Conservation (phyloP, 495 filamentous ascomycete genomes). For the Penicillium crystallinum region DNA sequence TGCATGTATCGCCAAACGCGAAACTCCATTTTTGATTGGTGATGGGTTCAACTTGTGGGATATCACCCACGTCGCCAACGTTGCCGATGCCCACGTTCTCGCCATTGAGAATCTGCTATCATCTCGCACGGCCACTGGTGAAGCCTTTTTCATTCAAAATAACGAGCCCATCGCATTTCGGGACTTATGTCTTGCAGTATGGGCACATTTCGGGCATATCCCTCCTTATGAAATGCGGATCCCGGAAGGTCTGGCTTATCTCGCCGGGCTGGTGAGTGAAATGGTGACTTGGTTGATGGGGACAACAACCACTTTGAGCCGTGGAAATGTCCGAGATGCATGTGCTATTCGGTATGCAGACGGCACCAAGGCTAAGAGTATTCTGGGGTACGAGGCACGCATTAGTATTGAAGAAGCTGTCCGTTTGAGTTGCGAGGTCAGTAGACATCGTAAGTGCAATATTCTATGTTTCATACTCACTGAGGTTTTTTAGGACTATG, state of each 20-base stretch:
- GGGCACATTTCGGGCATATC: conserved; percentile 54
- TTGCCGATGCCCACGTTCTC: conserved; percentile 58
- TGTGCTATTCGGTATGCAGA: conserved; percentile 50
- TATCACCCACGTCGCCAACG: conserved; percentile 56
- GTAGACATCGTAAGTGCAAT: conserved; percentile 6
- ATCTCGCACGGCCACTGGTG: conserved; percentile 51
- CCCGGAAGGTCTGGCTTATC: conserved; percentile 46
- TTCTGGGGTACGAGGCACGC: conserved; percentile 55
- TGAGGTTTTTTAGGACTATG: conserved; percentile 29
- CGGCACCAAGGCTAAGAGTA: conserved; percentile 49
- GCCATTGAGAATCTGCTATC: conserved; percentile 55
- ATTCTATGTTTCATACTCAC: not conserved
- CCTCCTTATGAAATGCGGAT: conserved; percentile 49
- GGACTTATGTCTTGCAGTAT: conserved; percentile 54
- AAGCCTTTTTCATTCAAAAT: conserved; percentile 61
- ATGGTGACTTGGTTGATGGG: conserved; percentile 48
- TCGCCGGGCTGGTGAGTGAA: conserved; percentile 46
- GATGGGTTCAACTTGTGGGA: conserved; percentile 55
- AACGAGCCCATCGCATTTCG: conserved; percentile 57
- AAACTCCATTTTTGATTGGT: conserved; percentile 56
- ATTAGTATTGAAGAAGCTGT: conserved; percentile 54
- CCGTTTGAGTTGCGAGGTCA: conserved; percentile 45
- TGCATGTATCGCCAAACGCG: conserved; percentile 48
- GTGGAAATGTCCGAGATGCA: conserved; percentile 54
- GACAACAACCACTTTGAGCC: conserved; percentile 44